Conservation (phyloP, 2,329 filamentous ascomycete genomes). For the Lecanicillium sp. region DNA sequence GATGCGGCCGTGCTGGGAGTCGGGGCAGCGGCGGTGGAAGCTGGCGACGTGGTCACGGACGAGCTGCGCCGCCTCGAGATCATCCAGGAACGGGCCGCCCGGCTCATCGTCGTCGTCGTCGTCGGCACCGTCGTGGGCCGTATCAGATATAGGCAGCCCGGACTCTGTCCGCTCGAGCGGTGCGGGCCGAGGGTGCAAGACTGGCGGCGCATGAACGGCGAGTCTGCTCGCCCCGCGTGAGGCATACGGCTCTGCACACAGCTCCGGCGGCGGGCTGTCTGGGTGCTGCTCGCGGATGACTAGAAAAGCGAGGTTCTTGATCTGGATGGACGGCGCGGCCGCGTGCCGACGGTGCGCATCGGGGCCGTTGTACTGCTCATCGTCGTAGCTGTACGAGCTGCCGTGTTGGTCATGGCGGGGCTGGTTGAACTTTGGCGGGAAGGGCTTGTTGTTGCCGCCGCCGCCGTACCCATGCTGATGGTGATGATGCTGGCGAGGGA, state of each 20-base stretch:
- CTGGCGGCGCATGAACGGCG: too few species aligned
- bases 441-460: not conserved
- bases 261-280: not conserved
- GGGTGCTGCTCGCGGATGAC: slow-evolving; percentile 32
- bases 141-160: slow-evolving; percentile 41
- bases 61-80: slow-evolving; percentile 42
- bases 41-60: slow-evolving; percentile 42
- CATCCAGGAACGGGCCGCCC: slow-evolving; percentile 30
- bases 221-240: not conserved
- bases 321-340: slow-evolving; percentile 22
- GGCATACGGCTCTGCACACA: too few species aligned
- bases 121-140: slow-evolving; percentile 22
- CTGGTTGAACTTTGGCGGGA: slow-evolving; percentile 6
- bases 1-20: slow-evolving; percentile 52
- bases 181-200: slow-evolving; percentile 13
- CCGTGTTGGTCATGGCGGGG: slow-evolving; percentile 14
- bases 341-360: slow-evolving; percentile 10
- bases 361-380: slow-evolving; percentile 7
- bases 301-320: slow-evolving; percentile 31
- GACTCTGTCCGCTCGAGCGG: slow-evolving; percentile 45
- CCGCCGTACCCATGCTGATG: slow-evolving; percentile 1
- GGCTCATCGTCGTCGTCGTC: slow-evolving; percentile 24
- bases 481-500: slow-evolving; percentile 26
- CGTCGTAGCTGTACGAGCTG: slow-evolving; percentile 2
- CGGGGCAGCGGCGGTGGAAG: slow-evolving; percentile 37